Evolutionary conservation across 1,139 yeast species (phyloP), one percentile per base, ranked within the genome.

Genomic region (Pichia sp.): DNA sequence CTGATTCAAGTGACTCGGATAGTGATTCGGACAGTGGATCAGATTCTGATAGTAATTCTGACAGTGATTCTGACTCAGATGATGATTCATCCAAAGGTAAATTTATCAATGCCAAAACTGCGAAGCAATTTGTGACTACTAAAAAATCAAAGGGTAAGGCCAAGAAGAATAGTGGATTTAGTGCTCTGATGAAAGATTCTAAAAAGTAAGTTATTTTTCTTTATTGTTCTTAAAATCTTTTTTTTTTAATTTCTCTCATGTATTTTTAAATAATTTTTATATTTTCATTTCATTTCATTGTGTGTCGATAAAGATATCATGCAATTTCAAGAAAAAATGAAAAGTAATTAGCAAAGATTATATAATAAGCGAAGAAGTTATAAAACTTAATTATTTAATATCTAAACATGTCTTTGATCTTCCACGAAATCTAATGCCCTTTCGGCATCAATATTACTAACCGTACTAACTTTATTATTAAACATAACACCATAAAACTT

Each of bases 401-500:
- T 15, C 25, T 39, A 50, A 27, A 48, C 43, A 20, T 38, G 50
- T 19, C 49, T 65, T 49, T 74, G 79, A 19, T 85, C 89, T 52
- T 82, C 93, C 20, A 89, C 80, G 63, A 91, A 88, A 25, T 76
- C 69, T 57, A 86, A 64, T 1, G 98, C 97, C 46, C 82, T 86
- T 9, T 76, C 80, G 45, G 74, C 71, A 28, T 74, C 67, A 46
- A 91, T 85, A 46, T 81, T 84, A 47, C 77, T 72, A 6, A 91
- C 81, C 0, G 82, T 72, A 47, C 96, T 86, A 43, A 86, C 88
- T 60, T 87, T 87, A 59, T 86, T 84, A 49, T 77, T 77, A 60
- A 80, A 89, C 64, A 79, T 76, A 4, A 91, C 96, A 19, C 96
- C 96, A 58, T 80, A 91, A 57, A 85, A 88, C 49, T 77, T 80